These are phyloP conservation scores for Bipolaris victoriae DNA, from an alignment of 2,329 filamentous ascomycete species.

Conservation along the genomic window DNA sequence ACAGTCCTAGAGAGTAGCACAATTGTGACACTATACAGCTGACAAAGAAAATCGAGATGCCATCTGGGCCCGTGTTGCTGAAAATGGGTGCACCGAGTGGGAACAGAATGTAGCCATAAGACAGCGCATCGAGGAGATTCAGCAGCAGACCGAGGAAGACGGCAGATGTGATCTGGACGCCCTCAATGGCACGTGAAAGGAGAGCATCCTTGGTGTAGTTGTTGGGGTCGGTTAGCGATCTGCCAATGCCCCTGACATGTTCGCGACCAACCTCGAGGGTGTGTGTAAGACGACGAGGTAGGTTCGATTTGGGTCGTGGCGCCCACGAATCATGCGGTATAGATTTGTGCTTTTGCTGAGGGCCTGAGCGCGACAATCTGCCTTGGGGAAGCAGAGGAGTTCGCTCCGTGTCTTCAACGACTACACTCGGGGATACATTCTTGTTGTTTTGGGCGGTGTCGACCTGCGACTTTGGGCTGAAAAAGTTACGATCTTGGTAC, in stretches of 20 bases:
- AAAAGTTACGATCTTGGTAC: slow-evolving; percentile 28
- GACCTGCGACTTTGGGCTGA: slow-evolving; percentile 23
- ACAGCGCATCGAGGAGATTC: slow-evolving; percentile 92
- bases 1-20: slow-evolving; percentile 82
- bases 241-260: slow-evolving; percentile 29
- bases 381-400: slow-evolving; percentile 50
- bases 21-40: slow-evolving; percentile 95
- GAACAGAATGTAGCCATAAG: slow-evolving; percentile 89
- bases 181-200: slow-evolving; percentile 68
- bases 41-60: slow-evolving; percentile 98
- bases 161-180: slow-evolving; percentile 76
- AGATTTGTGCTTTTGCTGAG: slow-evolving; percentile 24
- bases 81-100: slow-evolving; percentile 88
- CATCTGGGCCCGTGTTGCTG: slow-evolving; percentile 82
- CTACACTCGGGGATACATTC: slow-evolving; percentile 25
- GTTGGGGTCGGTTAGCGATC: slow-evolving; percentile 64
- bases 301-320: slow-evolving; percentile 31
- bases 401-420: slow-evolving; percentile 41
- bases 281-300: slow-evolving; percentile 28
- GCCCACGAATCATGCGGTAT: slow-evolving; percentile 13
- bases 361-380: slow-evolving; percentile 34
- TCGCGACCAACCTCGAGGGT: slow-evolving; percentile 27
- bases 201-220: slow-evolving; percentile 73
- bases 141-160: slow-evolving; percentile 87
- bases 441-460: slow-evolving; percentile 9